These are phyloP conservation scores for Sugiyamaella qingdaonensis DNA, from an alignment of 805 yeast genomes.

Conservation along the genomic window DNA sequence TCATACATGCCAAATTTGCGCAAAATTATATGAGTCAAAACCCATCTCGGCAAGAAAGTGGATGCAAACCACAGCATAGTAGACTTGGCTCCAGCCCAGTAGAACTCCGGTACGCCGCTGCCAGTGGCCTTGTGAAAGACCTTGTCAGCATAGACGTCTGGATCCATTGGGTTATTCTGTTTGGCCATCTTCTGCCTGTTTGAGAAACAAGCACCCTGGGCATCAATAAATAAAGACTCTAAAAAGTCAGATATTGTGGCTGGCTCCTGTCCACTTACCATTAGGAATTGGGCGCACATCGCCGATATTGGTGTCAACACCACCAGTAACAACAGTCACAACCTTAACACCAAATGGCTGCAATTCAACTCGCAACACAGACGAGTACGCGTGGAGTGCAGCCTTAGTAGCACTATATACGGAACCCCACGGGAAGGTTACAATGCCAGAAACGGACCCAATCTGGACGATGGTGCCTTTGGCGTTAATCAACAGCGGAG, in stretches of 20 bases:
- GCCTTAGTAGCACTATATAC: slow-evolving; percentile 68
- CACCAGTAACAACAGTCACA: slow-evolving; percentile 68
- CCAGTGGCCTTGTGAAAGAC: slow-evolving; percentile 43
- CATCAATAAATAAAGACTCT: slow-evolving; percentile 44
- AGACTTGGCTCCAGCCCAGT: slow-evolving; percentile 14
- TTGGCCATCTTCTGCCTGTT: slow-evolving; percentile 60
- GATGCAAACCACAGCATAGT: slow-evolving; percentile 8
- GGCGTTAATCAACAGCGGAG: slow-evolving; percentile 53
- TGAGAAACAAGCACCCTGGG: slow-evolving; percentile 43
- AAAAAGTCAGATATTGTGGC: background rate
- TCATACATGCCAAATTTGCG: slow-evolving; percentile 1
- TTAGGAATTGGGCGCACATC: slow-evolving; percentile 58
- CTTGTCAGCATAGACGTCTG: slow-evolving; percentile 52
- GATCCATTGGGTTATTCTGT: slow-evolving; percentile 53
- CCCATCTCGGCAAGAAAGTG: slow-evolving; percentile 8
- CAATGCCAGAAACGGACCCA: slow-evolving; percentile 63
- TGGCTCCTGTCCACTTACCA: slow-evolving; percentile 10
- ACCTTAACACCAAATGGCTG: slow-evolving; percentile 70
- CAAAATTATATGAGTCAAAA: background rate
- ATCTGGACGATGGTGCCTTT: slow-evolving; percentile 70
- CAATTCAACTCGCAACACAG: slow-evolving; percentile 59
- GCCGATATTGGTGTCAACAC: slow-evolving; percentile 65
- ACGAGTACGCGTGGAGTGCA: slow-evolving; percentile 70
- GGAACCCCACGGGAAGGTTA: slow-evolving; percentile 67
- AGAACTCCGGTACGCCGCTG: slow-evolving; percentile 9